Percentiles rank a stretch among this genome's conserved stretches.
Conservation (phyloP, 805 yeast genomes). For the Cyberlindnera mrakii region DNA sequence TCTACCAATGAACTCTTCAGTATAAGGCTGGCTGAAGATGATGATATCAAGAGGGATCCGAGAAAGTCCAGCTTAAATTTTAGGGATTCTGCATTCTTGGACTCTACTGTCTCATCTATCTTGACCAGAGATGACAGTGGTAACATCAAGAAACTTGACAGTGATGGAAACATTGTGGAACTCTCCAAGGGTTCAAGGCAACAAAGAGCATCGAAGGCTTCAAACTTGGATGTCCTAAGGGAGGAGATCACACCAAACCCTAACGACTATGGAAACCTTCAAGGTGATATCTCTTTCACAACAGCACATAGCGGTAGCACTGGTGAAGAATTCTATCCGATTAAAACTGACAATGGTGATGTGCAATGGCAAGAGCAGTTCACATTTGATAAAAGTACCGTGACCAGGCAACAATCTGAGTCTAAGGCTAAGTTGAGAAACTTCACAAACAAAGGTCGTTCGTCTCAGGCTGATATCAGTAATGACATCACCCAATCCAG, state of each 20-base stretch:
- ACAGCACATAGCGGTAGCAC: slow-evolving; percentile 15
- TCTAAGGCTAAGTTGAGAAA: slow-evolving; percentile 31
- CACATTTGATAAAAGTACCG: slow-evolving; percentile 21
- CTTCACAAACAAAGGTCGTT: slow-evolving; percentile 28
- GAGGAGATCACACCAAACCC: slow-evolving; percentile 18
- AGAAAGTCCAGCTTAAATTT: slow-evolving; percentile 33
- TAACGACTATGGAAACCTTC: slow-evolving; percentile 1
- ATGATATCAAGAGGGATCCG: slow-evolving; percentile 36
- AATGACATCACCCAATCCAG: slow-evolving; percentile 22
- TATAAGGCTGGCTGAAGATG: slow-evolving; percentile 68
- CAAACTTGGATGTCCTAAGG: slow-evolving; percentile 19
- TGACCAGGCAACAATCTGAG: slow-evolving; percentile 14
- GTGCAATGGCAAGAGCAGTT: slow-evolving; percentile 21
- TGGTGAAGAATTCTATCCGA: slow-evolving; percentile 24
- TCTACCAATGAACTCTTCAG: slow-evolving; percentile 79
- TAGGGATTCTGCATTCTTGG: slow-evolving; percentile 36
- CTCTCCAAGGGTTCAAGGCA: slow-evolving; percentile 4
- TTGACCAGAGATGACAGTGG: slow-evolving; percentile 24
- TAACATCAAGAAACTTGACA: slow-evolving; percentile 21
- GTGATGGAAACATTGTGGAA: slow-evolving; percentile 25
- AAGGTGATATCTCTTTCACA: slow-evolving; percentile 18
- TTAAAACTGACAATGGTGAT: slow-evolving; percentile 12
- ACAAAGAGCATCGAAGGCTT: slow-evolving; percentile 18
- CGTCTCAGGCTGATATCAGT: slow-evolving; percentile 25
- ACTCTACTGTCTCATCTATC: slow-evolving; percentile 21